Base-by-base conservation (phyloP, 2,329 filamentous ascomycete genomes). In the Teratosphaeria nubilosa region DNA sequence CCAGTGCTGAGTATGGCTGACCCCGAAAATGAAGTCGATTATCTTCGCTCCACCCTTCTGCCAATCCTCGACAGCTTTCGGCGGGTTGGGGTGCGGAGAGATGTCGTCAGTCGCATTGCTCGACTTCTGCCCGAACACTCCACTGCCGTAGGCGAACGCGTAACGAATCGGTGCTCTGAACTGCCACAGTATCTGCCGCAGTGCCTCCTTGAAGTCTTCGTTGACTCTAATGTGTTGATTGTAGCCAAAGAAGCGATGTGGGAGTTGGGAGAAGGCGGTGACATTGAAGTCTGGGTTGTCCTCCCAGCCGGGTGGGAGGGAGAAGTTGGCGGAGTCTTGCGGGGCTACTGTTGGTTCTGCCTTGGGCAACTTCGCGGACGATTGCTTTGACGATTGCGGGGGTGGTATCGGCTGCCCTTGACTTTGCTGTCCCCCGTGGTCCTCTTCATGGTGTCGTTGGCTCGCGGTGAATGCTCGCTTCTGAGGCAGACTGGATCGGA, bases 151-250 rank as follows among this genome's bases (percentile, higher is more conserved):
- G 1, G 94, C 94, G 73, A 99, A 96, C 14, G 91, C 92, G 77
- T 97, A 97, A 58, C 91, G 85, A 64, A 99, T 95, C 0, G 94
- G 92, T 0, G 94, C 92, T 55, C 86, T 82, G 74, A 99, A 97
- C 68, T 95, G 84, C 83, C 91, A 94, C 24, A 96, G 78, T 63
- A 97, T 88, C 67, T 91, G 84, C 56, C 91, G 85, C 67, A 99
- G 75, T 13, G 87, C 87, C 73, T 96, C 88, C 70, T 96, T 96
- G 74, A 97, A 94, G 72, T 97, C 91, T 70, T 90, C 86, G 70
- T 97, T 95, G 70, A 97, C 95, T 60, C 90, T 81, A 79, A 97
- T 95, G 75, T 97, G 89, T 73, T 99, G 94, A 67, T 99, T 99
- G 66, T 91, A 86, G 16, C 94, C 94, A 66, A 97, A 97, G 66